phyloP scores from a whole-genome alignment of 2,329 filamentous ascomycete species.

The Trichoderma aggressivum region DNA sequence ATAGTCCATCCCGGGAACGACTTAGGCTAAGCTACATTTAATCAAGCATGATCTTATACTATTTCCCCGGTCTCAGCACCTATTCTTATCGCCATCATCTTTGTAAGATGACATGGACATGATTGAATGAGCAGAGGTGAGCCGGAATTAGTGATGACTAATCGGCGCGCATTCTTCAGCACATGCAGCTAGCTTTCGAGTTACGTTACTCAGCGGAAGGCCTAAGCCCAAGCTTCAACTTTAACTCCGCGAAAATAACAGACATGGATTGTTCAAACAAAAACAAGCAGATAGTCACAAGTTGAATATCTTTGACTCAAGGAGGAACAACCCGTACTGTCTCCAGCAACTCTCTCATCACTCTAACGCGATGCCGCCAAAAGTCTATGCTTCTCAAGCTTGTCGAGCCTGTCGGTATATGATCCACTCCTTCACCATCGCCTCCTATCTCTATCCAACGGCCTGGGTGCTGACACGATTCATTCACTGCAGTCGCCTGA shows the following conservation, averaged over 20 bases:
- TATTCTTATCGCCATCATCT: not conserved
- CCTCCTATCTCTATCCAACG: not conserved
- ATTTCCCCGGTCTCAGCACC: not conserved
- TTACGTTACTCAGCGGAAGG: not conserved
- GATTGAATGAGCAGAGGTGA: not conserved
- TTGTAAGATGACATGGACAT: not conserved
- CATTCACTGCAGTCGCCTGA: not conserved
- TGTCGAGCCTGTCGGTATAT: conserved; percentile 13
- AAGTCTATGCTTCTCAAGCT: conserved; percentile 2
- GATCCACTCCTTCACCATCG: not conserved
- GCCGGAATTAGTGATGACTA: not conserved
- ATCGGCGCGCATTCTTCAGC: not conserved
- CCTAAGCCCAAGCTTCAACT: not conserved
- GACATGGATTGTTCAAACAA: not conserved
- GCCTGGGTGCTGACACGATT: not conserved
- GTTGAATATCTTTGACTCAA: not conserved
- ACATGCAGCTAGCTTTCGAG: not conserved
- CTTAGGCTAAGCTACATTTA: not conserved
- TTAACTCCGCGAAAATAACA: not conserved
- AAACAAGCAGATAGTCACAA: not conserved
- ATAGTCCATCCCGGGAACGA: not conserved
- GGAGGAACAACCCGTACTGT: not conserved
- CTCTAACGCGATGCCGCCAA: not conserved
- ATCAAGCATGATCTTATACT: not conserved
- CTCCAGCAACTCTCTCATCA: no score